These are phyloP conservation scores for Ceratobasidium theobromae DNA, from an alignment of 1,284 basidiomycete genomes.

Conservation along the genomic window DNA sequence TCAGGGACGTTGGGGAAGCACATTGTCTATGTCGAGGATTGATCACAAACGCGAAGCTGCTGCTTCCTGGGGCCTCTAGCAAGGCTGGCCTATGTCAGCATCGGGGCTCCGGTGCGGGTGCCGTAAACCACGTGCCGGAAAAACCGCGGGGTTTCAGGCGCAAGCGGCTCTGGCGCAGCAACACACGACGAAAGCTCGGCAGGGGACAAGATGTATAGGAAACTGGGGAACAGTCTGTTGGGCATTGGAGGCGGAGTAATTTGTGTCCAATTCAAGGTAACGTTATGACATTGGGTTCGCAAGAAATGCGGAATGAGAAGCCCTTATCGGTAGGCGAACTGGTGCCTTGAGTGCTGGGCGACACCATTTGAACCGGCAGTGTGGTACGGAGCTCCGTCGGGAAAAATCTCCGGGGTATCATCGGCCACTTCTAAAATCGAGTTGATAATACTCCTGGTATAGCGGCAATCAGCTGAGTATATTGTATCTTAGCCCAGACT, in stretches of 20 bases:
- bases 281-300: neutral
- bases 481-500: constrained; percentile 24
- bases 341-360: constrained; percentile 27
- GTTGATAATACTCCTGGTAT: constrained; percentile 26
- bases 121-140: constrained; percentile 9
- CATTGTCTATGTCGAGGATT: neutral
- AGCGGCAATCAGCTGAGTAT: constrained; percentile 23
- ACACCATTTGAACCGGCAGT: constrained; percentile 21
- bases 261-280: neutral
- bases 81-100: neutral
- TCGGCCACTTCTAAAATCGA: constrained; percentile 24
- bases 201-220: neutral
- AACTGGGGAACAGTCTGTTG: neutral
- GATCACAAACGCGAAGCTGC: neutral
- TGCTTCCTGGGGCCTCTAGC: neutral
- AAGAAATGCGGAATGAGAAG: constrained; percentile 30
- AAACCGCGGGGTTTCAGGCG: constrained; percentile 17
- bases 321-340: neutral
- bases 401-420: constrained; percentile 17
- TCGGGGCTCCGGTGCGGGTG: constrained; percentile 12
- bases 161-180: constrained; percentile 1
- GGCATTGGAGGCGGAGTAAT: constrained; percentile 19
- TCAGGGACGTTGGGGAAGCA: neutral
- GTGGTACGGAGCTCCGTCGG: constrained; percentile 28
- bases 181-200: constrained; percentile 26